Base-by-base conservation (phyloP, 768 basidiomycete genomes). In the Agaricus subrufescens region DNA sequence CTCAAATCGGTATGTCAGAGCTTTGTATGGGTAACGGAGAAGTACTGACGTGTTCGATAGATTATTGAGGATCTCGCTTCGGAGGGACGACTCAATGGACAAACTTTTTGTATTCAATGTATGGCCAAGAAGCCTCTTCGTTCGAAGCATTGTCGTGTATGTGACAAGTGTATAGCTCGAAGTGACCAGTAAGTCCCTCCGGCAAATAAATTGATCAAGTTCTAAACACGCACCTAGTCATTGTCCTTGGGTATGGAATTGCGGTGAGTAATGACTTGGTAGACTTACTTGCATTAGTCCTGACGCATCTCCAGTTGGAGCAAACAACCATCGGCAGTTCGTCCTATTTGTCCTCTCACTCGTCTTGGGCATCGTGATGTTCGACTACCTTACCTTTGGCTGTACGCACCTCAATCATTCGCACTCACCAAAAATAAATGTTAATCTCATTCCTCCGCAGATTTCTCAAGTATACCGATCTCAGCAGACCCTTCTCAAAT, bases 241-340 rank as follows among this genome's bases (percentile, higher is more conserved):
- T 64, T 98, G 97, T 63, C 97, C 96, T 1, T 99, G 97, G 97
- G 87, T 98, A 14, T 99, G 95, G 95, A 98, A 98, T 71, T 98
- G 96, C 68, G 85, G 92, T 93, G 66, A 27, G 88, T 70, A 31
- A 14, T 58, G 66, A 30, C 52, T 43, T 43, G 9, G 4, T 19
- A 19, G 29, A 2, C 25, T 11, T 14, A 3, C 9, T 46, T 34
- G 3, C 19, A 30, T 3, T 3, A 15, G 23, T 45, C 27, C 48
- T 61, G 27, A 61, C 3, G n/a, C 51, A 9, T 25, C 40, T 37
- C 45, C 56, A 92, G 94, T 98, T 50, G 97, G 97, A 23, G 78
- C 84, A 40, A 87, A 91, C 62, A 99, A 98, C 64, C 97, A 98
- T 64, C 88, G 96, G 4, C 93, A 98, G 68, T 99, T 99, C 72